These are phyloP conservation scores for Bombardia bombarda DNA, from an alignment of 495 filamentous ascomycete genomes.

Conservation along the genomic window DNA sequence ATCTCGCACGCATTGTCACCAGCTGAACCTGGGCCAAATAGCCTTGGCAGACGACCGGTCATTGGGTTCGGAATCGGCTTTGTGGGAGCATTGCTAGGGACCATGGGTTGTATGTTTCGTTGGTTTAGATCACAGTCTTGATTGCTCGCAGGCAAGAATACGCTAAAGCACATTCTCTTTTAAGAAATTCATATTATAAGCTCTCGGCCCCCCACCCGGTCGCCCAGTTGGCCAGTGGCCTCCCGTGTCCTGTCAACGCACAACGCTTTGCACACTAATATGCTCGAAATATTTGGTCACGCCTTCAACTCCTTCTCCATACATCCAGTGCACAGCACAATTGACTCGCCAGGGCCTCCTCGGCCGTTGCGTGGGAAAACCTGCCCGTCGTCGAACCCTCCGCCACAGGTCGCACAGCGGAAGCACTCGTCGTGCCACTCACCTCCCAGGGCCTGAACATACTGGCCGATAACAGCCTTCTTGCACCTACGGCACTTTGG, in stretches of 20 bases:
- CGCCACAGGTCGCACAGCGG: slow-evolving; percentile 53
- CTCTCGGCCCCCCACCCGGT: too few species aligned
- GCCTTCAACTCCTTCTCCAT: slow-evolving; percentile 44
- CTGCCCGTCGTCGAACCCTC: slow-evolving; percentile 47
- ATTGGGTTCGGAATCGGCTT: too few species aligned
- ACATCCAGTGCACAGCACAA: slow-evolving; percentile 43
- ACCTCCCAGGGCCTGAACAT: slow-evolving; percentile 75
- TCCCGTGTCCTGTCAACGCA: too few species aligned
- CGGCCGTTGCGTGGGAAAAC: slow-evolving; percentile 40
- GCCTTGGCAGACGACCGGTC: too few species aligned
- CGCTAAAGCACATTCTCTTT: not conserved
- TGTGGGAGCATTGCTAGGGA: too few species aligned
- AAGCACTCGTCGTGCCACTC: slow-evolving; percentile 97
- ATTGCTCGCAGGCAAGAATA: not conserved
- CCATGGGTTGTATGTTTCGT: not conserved
- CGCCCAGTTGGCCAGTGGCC: too few species aligned
- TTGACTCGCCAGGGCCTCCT: slow-evolving; percentile 30
- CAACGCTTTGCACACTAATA: not conserved
- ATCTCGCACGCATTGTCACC: too few species aligned
- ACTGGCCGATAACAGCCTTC: slow-evolving; percentile 76
- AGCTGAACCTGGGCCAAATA: too few species aligned
- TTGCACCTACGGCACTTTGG: slow-evolving; percentile 82
- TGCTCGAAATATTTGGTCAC: slow-evolving; percentile 9
- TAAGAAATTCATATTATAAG: too few species aligned
- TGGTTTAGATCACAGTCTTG: not conserved